Conservation (phyloP, 2,329 filamentous ascomycete species). For the Dothideomycetes sp. region DNA sequence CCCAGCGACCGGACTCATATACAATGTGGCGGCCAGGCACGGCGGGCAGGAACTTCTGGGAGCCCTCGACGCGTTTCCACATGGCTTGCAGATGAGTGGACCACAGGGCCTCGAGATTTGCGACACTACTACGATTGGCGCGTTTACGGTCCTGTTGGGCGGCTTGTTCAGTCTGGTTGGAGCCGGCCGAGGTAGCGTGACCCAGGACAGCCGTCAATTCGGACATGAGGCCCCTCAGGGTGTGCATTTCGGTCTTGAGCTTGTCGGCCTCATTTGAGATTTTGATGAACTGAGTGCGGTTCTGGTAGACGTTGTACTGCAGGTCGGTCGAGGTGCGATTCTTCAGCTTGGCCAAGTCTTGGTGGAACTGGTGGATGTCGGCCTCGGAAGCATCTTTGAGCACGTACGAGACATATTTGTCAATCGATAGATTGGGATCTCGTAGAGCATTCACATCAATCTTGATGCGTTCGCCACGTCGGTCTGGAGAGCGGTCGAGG, state of each 20-base stretch:
- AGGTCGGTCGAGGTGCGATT: slow-evolving; percentile 70
- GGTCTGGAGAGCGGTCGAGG: slow-evolving; percentile 37
- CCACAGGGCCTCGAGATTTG: slow-evolving; percentile 61
- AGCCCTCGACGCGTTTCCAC: slow-evolving; percentile 96
- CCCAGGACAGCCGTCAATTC: slow-evolving; percentile 58
- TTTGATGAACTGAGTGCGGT: slow-evolving; percentile 96
- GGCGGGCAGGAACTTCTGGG: slow-evolving; percentile 91
- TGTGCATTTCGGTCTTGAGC: slow-evolving; percentile 90
- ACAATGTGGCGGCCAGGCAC: slow-evolving; percentile 86
- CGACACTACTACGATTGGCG: slow-evolving; percentile 79
- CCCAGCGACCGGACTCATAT: slow-evolving; percentile 86
- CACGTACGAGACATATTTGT: slow-evolving; percentile 66
- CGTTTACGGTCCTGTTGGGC: slow-evolving; percentile 33
- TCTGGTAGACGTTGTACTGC: slow-evolving; percentile 93
- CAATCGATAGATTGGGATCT: slow-evolving; percentile 68
- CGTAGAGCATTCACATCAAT: slow-evolving; percentile 70
- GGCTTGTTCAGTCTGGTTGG: slow-evolving; percentile 27
- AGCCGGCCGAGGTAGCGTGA: slow-evolving; percentile 36
- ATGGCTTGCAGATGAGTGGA: slow-evolving; percentile 64
- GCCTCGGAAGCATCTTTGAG: slow-evolving; percentile 79
- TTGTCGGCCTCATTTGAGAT: slow-evolving; percentile 99
- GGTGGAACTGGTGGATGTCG: slow-evolving; percentile 75
- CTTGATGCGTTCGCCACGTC: slow-evolving; percentile 47
- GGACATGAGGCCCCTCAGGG: slow-evolving; percentile 79
- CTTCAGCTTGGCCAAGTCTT: slow-evolving; percentile 66